Evolutionary conservation across 257 asterid species (phyloP), one percentile per base, ranked within the genome.

Genomic region (Ophiorrhiza pumila): DNA sequence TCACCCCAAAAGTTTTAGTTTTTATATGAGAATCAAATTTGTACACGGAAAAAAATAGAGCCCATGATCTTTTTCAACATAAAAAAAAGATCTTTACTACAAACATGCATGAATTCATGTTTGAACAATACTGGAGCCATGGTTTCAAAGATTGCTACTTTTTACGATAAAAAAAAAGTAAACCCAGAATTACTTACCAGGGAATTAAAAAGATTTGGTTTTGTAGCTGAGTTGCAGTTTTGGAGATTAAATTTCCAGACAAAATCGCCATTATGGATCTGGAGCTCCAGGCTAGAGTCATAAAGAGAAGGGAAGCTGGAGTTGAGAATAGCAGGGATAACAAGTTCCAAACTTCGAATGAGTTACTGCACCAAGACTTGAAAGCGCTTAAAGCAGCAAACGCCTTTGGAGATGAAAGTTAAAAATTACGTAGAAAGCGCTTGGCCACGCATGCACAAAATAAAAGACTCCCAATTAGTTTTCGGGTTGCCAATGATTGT

Each of bases 191-290:
- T 37, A 61, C 88, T 77, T 60, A 90, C 98, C 91, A 82, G 59
- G 91, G 90, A 71, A 79, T 72, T 32, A 80, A 49, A 65, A 74
- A 75, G 61, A 77, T 53, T 74, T 79, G 80, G 73, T 10, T 74
- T 27, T 83, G 91, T 67, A 79, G 79, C 63, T 78, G 82, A 63
- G 59, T 58, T 62, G 91, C 83, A 60, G 86, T 69, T 79, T 64
- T 82, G 45, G 69, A 58, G 56, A 87, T 58, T 70, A 83, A 80
- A 77, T 72, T 88, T 37, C 83, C 84, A 0, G 82, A 55, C 49
- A 64, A 74, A 73, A 65, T 67, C 15, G 86, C 76, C 94, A 87
- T 90, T 25, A 29, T 57, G 0, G 57, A 42, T 50, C 56, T 49
- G 32, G 74, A 76, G 43, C 64, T 78, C 41, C 62, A 56, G 29